These are phyloP conservation scores for Huntiella abstrusa DNA, from an alignment of 2,329 filamentous ascomycete species.

Conservation along the genomic window DNA sequence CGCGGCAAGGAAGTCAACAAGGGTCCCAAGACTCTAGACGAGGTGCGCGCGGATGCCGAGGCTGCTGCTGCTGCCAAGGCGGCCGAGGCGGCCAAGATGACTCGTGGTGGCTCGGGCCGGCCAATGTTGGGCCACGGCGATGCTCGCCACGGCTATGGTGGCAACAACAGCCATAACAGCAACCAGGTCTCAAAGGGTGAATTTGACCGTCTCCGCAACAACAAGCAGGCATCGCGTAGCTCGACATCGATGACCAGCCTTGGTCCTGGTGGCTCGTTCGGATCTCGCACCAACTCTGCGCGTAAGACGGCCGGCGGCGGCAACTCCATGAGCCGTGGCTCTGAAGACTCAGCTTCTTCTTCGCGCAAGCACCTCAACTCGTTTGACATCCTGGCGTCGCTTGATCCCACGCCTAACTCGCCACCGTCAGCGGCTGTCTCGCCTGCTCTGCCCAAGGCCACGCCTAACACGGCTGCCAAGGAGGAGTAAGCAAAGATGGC, in stretches of 20 bases:
- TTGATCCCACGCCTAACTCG: slow-evolving; percentile 47
- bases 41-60: slow-evolving; percentile 70
- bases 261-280: slow-evolving; percentile 73
- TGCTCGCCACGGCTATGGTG: slow-evolving; percentile 42
- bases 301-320: slow-evolving; percentile 54
- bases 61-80: slow-evolving; percentile 65
- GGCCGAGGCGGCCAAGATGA: slow-evolving; percentile 26
- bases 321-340: slow-evolving; percentile 50
- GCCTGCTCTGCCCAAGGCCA: slow-evolving; percentile 44
- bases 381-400: slow-evolving; percentile 57
- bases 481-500: slow-evolving; percentile 13
- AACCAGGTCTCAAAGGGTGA: slow-evolving; percentile 88
- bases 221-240: slow-evolving; percentile 26
- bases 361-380: slow-evolving; percentile 87
- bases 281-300: slow-evolving; percentile 78
- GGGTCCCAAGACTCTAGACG: slow-evolving; percentile 88
- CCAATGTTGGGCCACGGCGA: slow-evolving; percentile 66
- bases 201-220: slow-evolving; percentile 59
- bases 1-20: slow-evolving; percentile 76
- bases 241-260: slow-evolving; percentile 47
- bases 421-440: slow-evolving; percentile 51
- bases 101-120: slow-evolving; percentile 50
- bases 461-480: slow-evolving; percentile 29
- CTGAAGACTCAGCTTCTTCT: slow-evolving; percentile 71
- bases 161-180: slow-evolving; percentile 53